phyloP scores from a whole-genome alignment of 768 basidiomycete genomes.

The Termitomyces sp. region DNA sequence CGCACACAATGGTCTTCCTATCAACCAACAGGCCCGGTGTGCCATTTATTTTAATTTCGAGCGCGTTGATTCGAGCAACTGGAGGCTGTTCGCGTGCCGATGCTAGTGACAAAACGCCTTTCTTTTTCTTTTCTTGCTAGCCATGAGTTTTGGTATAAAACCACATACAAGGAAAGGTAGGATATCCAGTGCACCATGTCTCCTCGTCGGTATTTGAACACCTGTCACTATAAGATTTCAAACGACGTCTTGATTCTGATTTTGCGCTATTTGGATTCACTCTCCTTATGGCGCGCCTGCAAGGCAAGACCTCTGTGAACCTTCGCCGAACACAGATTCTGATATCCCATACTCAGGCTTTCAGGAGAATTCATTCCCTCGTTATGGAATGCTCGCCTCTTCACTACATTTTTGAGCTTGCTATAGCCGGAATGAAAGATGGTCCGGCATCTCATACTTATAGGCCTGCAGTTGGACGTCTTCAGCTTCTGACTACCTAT shows the following conservation, averaged over 20 bases:
- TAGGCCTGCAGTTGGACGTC: constrained; percentile 36
- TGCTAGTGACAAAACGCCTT: constrained; percentile 39
- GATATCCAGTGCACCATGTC: constrained; percentile 36
- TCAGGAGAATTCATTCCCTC: constrained; percentile 39
- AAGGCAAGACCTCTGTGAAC: constrained; percentile 29
- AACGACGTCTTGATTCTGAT: constrained; percentile 50
- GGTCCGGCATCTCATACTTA: constrained; percentile 37
- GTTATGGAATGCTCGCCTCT: constrained; percentile 46
- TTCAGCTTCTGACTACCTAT: constrained; percentile 42
- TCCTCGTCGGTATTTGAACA: constrained; percentile 40
- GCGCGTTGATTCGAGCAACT: constrained; percentile 38
- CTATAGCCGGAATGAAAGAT: constrained; percentile 47
- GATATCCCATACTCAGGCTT: constrained; percentile 31
- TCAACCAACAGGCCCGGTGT: constrained; percentile 40
- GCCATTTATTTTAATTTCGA: constrained; percentile 37
- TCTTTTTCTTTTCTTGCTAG: constrained; percentile 39
- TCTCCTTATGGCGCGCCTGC: constrained; percentile 42
- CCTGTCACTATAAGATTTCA: constrained; percentile 45
- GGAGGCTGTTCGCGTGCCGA: constrained; percentile 39
- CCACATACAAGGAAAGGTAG: constrained; percentile 27
- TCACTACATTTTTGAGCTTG: constrained; percentile 48
- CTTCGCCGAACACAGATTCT: not conserved
- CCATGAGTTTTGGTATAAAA: constrained; percentile 43
- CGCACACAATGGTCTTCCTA: constrained; percentile 46
- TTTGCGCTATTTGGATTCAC: constrained; percentile 46